These are phyloP conservation scores for Papilionanthe hybrid DNA, from an alignment of 116 monocot genomes.

Conservation along the genomic window DNA sequence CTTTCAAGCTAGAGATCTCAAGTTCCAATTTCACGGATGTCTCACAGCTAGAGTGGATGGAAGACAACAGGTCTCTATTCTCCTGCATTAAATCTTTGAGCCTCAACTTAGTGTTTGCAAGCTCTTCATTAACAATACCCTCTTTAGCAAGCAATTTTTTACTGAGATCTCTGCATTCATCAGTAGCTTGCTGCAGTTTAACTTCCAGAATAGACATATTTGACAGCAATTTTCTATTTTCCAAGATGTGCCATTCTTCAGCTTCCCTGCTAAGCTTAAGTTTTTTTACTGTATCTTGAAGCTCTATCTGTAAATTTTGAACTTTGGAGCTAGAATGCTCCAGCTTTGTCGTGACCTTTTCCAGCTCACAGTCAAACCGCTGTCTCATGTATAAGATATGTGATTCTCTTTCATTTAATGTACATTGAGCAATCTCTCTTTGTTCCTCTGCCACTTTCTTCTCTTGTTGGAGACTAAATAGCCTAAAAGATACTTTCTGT, in stretches of 20 bases:
- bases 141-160: constrained; percentile 32
- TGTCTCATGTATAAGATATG: constrained; percentile 29
- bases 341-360: constrained; percentile 44
- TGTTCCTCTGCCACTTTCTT: constrained; percentile 41
- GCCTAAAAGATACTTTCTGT: constrained; percentile 21
- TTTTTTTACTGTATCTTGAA: constrained; percentile 51
- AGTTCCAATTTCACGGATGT: constrained; percentile 32
- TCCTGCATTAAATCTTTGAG: constrained; percentile 38
- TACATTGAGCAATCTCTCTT: constrained; percentile 24
- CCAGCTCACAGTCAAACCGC: constrained; percentile 41
- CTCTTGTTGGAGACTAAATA: constrained; percentile 47
- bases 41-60: constrained; percentile 32
- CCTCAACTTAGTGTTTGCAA: constrained; percentile 40
- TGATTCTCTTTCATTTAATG: constrained; percentile 15
- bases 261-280: constrained; percentile 38
- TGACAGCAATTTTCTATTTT: constrained; percentile 36
- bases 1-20: constrained; percentile 41
- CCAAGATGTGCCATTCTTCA: constrained; percentile 27
- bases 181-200: constrained; percentile 29
- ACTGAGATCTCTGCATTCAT: constrained; percentile 30
- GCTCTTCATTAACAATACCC: constrained; percentile 42
- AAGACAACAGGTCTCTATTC: constrained; percentile 32
- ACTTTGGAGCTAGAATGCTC: constrained; percentile 41
- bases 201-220: constrained; percentile 31
- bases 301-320: constrained; percentile 53